Evolutionary conservation across 208 protist genomes (phyloP).

Genomic region (Leishmania tropica): DNA sequence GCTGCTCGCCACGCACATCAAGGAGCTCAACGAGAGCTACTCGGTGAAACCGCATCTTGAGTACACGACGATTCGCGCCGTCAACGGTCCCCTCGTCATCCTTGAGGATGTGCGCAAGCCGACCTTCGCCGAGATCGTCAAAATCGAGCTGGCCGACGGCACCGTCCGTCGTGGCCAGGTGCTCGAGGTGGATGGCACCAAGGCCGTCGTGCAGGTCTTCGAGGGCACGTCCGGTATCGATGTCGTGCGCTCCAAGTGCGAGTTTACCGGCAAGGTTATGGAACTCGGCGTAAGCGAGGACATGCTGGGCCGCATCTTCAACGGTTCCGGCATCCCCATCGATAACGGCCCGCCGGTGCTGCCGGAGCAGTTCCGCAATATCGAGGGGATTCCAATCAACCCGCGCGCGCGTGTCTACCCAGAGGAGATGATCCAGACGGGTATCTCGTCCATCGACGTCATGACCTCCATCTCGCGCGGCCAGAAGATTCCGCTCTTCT

Average conservation of each 20-base stretch:
- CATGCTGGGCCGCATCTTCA: conserved; percentile 99
- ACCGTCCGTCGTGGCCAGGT: conserved; percentile 96
- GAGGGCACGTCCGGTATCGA: conserved; percentile 99
- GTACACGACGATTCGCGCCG: conserved; percentile 98
- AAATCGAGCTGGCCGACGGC: conserved; percentile 97
- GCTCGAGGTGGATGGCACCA: conserved; percentile 98
- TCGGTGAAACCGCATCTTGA: conserved; percentile 91
- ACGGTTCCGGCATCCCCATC: conserved; percentile 99
- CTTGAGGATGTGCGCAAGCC: conserved; percentile 99
- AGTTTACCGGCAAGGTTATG: conserved; percentile 99
- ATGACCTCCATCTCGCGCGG: conserved; percentile 99
- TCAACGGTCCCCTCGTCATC: conserved; percentile 99
- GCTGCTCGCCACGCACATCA: conserved; percentile 80
- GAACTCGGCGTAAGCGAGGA: conserved; percentile 99
- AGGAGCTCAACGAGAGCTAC: conserved; percentile 71
- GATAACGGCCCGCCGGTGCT: conserved; percentile 98
- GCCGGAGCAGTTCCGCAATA: conserved; percentile 99
- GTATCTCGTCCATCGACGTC: conserved; percentile 99
- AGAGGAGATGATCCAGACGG: conserved; percentile 99
- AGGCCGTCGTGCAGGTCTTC: conserved; percentile 99
- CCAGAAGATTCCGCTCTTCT: conserved; percentile 99
- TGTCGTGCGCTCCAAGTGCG: conserved; percentile 94
- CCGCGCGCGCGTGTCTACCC: conserved; percentile 99
- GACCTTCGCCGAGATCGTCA: conserved; percentile 99
- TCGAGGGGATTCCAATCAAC: conserved; percentile 99